Percentiles rank a stretch among this genome's conserved stretches.
These are phyloP conservation scores for Eutrema yunnanense DNA, from an alignment of 345 rosid genomes.

Conservation along the genomic window DNA sequence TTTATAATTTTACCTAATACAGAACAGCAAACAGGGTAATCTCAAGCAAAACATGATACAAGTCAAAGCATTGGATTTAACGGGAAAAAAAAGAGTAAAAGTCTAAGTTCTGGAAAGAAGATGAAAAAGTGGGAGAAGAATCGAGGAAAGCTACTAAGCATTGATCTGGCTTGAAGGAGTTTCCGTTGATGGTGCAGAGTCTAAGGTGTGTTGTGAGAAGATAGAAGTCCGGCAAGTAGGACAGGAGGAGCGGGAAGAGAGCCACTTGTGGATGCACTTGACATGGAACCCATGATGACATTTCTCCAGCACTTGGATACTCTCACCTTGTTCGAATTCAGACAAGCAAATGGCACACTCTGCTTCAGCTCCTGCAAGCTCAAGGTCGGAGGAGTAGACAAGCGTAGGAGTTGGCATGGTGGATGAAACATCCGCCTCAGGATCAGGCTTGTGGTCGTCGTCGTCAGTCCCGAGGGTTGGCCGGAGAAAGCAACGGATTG, in stretches of 20 bases:
- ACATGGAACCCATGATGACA: constrained; percentile 81
- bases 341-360: constrained; percentile 81
- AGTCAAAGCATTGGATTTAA: neutral
- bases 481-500: constrained; percentile 60
- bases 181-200: neutral
- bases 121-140: neutral
- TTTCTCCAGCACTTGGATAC: constrained; percentile 45
- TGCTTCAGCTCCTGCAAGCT: constrained; percentile 44
- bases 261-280: constrained; percentile 60
- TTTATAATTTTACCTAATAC: neutral
- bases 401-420: constrained; percentile 17
- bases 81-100: neutral
- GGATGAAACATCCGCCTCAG: constrained; percentile 20
- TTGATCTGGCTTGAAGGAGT: neutral
- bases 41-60: constrained; percentile 22
- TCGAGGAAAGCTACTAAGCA: constrained; percentile 5
- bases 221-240: constrained; percentile 70
- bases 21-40: neutral
- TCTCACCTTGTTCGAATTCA: constrained; percentile 61
- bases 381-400: constrained; percentile 42
- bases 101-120: neutral
- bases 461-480: constrained; percentile 9
- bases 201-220: constrained; percentile 7
- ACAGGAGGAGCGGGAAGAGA: constrained; percentile 57
- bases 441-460: constrained; percentile 33